These are phyloP conservation scores for Diversispora epigaea DNA, from an alignment of 192 early-diverging fungal genomes.

Conservation along the genomic window DNA sequence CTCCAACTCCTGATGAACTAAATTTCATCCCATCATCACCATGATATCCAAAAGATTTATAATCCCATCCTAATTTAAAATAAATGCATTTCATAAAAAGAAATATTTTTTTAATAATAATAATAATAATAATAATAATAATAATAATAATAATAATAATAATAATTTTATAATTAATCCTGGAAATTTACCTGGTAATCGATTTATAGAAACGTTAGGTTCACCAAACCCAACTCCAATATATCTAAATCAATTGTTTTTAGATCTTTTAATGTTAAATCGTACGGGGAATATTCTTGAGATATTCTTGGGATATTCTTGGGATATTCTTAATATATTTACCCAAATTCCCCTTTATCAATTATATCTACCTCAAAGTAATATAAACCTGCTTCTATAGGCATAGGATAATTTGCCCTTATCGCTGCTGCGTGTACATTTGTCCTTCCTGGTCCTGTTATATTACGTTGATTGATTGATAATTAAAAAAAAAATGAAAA, in stretches of 20 bases:
- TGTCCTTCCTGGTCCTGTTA: no score
- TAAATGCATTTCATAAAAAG: background rate
- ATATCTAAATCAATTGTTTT: conserved; percentile 44
- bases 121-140: no score
- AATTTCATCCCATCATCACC: conserved; percentile 86
- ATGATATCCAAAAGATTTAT: conserved; percentile 85
- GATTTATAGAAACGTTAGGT: conserved; percentile 40
- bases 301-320: background rate
- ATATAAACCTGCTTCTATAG: conserved; percentile 71
- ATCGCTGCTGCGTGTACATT: conserved; percentile 61
- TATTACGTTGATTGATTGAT: no score
- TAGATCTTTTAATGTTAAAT: background rate
- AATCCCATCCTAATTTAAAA: conserved; percentile 67
- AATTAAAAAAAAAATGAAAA: no score
- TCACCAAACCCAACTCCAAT: conserved; percentile 79
- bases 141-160: no score
- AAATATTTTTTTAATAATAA: no score
- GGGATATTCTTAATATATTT: background rate
- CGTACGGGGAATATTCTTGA: background rate
- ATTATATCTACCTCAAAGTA: conserved; percentile 83
- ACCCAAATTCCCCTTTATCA: conserved; percentile 72
- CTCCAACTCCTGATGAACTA: conserved; percentile 58
- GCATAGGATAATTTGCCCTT: conserved; percentile 70
- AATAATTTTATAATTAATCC: no score
- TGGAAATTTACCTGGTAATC: conserved; percentile 69